Conservation (phyloP, 495 filamentous ascomycete genomes). For the Tetracladium setigerum region DNA sequence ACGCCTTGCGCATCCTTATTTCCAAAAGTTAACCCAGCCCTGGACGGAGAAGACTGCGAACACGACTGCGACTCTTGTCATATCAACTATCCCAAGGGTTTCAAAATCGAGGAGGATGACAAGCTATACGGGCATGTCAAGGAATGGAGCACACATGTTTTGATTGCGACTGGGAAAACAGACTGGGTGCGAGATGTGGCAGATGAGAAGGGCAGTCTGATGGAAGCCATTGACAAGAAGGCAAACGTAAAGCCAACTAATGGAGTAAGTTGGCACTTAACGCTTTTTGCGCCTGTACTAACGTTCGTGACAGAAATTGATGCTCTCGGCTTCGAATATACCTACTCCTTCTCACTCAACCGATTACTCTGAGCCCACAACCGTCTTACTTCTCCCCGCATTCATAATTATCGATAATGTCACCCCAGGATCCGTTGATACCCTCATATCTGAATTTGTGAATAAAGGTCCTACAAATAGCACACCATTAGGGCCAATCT, state of each 20-base stretch:
- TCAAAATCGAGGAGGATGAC: slow-evolving; percentile 69
- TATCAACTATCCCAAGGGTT: slow-evolving; percentile 60
- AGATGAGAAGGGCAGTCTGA: slow-evolving; percentile 88
- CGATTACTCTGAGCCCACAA: slow-evolving; percentile 61
- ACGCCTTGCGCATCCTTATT: slow-evolving; percentile 41
- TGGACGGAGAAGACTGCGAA: slow-evolving; percentile 86
- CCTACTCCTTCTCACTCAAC: slow-evolving; percentile 56
- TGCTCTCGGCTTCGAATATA: slow-evolving; percentile 93
- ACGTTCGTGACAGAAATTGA: slow-evolving; percentile 57
- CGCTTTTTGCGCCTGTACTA: not conserved
- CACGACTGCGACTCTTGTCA: slow-evolving; percentile 85
- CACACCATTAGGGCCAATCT: slow-evolving; percentile 47
- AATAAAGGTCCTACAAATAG: slow-evolving; percentile 67
- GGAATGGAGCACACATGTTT: slow-evolving; percentile 79
- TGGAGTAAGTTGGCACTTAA: slow-evolving; percentile 49
- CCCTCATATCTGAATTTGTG: slow-evolving; percentile 65
- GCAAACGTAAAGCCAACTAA: slow-evolving; percentile 56
- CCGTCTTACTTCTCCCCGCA: slow-evolving; percentile 77
- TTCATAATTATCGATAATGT: slow-evolving; percentile 85
- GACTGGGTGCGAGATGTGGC: slow-evolving; percentile 91
- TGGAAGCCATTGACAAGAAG: slow-evolving; percentile 73
- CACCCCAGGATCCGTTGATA: slow-evolving; percentile 63
- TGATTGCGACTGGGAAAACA: slow-evolving; percentile 90
- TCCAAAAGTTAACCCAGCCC: slow-evolving; percentile 52
- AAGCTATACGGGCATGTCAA: slow-evolving; percentile 82